Evolutionary conservation across 306 rosid genomes (phyloP).

Genomic region (Carpinus fangiana): DNA sequence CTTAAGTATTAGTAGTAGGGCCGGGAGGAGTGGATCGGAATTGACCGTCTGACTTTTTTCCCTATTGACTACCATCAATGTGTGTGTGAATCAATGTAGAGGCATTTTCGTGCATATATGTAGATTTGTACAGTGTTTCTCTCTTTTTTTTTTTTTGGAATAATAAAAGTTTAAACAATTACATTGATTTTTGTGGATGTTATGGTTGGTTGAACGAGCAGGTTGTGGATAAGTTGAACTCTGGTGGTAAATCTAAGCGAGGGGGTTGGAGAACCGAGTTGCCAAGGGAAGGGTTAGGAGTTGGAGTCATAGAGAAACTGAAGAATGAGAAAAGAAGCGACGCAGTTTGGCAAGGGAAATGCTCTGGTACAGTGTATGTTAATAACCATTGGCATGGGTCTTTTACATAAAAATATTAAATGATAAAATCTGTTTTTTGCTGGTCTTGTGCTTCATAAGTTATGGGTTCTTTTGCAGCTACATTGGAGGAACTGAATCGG

Average conservation of each 20-base stretch:
- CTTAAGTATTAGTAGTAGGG: background rate
- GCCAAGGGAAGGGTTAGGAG: slow-evolving; percentile 67
- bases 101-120: no score
- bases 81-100: background rate
- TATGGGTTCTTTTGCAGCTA: slow-evolving; percentile 59
- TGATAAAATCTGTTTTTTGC: background rate
- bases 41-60: background rate
- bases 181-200: slow-evolving; percentile 23
- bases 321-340: slow-evolving; percentile 72
- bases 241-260: slow-evolving; percentile 71
- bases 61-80: background rate
- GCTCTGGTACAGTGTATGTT: slow-evolving; percentile 99
- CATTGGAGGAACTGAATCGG: slow-evolving; percentile 84
- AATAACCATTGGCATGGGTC: slow-evolving; percentile 2
- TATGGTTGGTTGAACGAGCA: slow-evolving; percentile 37
- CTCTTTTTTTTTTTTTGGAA: slow-evolving; percentile 1
- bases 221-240: slow-evolving; percentile 84
- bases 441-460: slow-evolving; percentile 2
- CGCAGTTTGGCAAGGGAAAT: slow-evolving; percentile 90
- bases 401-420: background rate
- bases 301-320: slow-evolving; percentile 64
- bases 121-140: background rate
- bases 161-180: background rate
- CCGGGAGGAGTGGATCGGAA: background rate
- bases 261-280: slow-evolving; percentile 74